Evolutionary conservation across 805 yeast species (phyloP).

Genomic region (Cyberlindnera xishuangbannaensis): DNA sequence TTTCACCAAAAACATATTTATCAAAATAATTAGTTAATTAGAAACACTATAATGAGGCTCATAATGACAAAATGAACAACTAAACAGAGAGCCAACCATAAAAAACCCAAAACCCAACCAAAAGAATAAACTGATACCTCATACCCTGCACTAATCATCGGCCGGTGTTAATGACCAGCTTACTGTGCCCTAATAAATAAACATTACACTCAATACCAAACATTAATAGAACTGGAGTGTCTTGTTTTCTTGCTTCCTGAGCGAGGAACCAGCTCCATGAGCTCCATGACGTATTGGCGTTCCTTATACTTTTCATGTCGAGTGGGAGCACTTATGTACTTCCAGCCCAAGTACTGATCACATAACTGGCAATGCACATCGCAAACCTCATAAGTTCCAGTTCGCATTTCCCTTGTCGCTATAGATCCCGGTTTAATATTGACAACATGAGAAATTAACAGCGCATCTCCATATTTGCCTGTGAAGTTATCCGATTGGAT

Average conservation of each 20-base stretch:
- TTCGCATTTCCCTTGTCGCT: constrained; percentile 46
- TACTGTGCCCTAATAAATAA: no score
- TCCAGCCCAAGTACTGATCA: constrained; percentile 54
- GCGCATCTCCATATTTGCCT: constrained; percentile 56
- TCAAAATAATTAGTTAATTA: no score
- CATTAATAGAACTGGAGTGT: constrained; percentile 3
- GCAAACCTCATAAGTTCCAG: constrained; percentile 53
- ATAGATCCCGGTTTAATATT: constrained; percentile 34
- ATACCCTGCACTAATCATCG: no score
- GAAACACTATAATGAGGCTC: no score
- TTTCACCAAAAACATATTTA: no score
- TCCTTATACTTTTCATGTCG: constrained; percentile 50
- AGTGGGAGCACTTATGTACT: constrained; percentile 44
- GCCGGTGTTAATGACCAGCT: no score
- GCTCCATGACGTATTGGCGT: constrained; percentile 46
- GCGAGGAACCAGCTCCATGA: constrained; percentile 1
- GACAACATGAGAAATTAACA: constrained; percentile 42
- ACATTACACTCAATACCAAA: constrained; percentile 8
- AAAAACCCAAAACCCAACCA: no score
- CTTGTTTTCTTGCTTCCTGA: constrained; percentile 2
- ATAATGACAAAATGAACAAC: no score
- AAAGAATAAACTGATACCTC: no score
- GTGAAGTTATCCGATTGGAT: constrained; percentile 34
- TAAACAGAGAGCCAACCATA: no score
- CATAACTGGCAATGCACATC: constrained; percentile 55